Conservation (phyloP, 352 stramenopile genomes). For the Pythium dissotocum region DNA sequence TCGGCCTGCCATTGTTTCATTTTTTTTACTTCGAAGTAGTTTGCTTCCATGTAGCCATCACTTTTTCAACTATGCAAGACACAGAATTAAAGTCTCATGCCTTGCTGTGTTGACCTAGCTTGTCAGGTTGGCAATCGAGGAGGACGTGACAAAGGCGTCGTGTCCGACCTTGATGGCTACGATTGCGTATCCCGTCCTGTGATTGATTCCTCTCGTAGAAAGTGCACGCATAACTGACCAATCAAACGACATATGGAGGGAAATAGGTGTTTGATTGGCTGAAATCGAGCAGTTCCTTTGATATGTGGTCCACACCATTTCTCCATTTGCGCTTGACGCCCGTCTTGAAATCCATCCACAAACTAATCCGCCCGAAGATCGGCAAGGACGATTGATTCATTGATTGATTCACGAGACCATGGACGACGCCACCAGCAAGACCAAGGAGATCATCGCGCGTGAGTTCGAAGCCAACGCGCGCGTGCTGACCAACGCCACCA, state of each 20-base stretch:
- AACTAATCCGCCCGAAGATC: background rate
- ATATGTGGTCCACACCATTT: background rate
- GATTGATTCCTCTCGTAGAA: background rate
- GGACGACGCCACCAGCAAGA: slow-evolving; percentile 52
- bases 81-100: background rate
- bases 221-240: background rate
- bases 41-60: background rate
- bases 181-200: background rate
- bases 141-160: background rate
- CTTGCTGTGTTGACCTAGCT: background rate
- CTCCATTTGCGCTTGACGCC: background rate
- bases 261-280: background rate
- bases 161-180: background rate
- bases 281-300: background rate
- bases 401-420: slow-evolving; percentile 28
- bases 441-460: slow-evolving; percentile 60
- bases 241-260: background rate
- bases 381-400: background rate
- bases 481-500: background rate
- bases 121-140: background rate
- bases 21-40: background rate
- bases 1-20: background rate
- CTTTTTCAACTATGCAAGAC: background rate
- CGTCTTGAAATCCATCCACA: background rate
- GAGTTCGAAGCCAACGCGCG: slow-evolving; percentile 39